A percentile compares a stretch with the other conserved stretches of the same genome.
phyloP scores from a whole-genome alignment of 768 basidiomycete genomes.

The Naematelia encephala region DNA sequence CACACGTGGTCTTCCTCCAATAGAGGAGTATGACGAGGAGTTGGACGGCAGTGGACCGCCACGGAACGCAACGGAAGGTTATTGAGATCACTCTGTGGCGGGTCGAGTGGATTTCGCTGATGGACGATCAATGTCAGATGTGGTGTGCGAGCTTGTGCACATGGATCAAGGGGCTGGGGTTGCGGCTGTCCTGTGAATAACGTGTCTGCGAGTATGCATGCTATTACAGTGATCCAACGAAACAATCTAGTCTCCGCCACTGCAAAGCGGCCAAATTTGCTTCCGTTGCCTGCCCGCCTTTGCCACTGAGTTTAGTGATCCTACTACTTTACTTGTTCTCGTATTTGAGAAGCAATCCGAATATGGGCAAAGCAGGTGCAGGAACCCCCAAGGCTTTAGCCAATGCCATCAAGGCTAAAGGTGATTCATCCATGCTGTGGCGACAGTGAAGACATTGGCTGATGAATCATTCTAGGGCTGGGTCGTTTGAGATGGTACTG shows the following conservation, averaged over 20 bases:
- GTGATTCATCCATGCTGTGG: conserved; percentile 24
- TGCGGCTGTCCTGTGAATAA: background rate
- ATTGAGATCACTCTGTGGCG: too few species aligned
- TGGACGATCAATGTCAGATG: too few species aligned
- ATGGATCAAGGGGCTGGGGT: too few species aligned
- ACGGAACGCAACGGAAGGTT: background rate
- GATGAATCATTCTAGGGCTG: conserved; percentile 55
- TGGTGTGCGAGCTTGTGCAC: too few species aligned
- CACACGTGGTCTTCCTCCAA: background rate
- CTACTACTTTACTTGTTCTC: background rate
- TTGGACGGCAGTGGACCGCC: background rate
- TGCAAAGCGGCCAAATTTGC: background rate
- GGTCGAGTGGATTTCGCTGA: too few species aligned
- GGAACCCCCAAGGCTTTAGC: conserved; percentile 50
- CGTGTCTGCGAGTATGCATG: background rate
- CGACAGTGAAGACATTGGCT: background rate
- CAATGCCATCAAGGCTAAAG: conserved; percentile 97
- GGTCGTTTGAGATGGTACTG: conserved; percentile 97
- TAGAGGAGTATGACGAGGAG: background rate
- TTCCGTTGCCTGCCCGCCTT: background rate
- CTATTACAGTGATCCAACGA: too few species aligned
- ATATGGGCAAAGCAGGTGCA: conserved; percentile 50
- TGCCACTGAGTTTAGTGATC: background rate
- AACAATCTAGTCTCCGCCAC: background rate
- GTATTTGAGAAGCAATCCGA: conserved; percentile 1